Percentiles rank a stretch among this genome's conserved stretches.
phyloP scores from a whole-genome alignment of 495 filamentous ascomycete genomes.

The Melanomma pulvis-pyrius region DNA sequence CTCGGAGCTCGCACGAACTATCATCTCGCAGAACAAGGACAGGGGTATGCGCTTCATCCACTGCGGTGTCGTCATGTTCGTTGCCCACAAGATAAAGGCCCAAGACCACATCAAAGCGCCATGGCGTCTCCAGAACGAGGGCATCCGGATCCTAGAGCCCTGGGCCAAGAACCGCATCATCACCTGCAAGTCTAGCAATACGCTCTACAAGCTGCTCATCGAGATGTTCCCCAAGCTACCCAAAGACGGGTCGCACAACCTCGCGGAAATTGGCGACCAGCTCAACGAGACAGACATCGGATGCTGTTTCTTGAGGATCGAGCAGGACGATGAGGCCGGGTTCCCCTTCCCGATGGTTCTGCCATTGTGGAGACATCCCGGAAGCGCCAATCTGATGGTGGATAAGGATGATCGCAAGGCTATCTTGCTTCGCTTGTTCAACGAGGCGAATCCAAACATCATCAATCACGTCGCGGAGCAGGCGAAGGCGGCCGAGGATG shows the following conservation, averaged over 20 bases:
- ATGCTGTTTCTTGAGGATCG: slow-evolving; percentile 85
- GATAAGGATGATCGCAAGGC: slow-evolving; percentile 93
- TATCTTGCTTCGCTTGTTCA: slow-evolving; percentile 87
- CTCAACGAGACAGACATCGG: slow-evolving; percentile 81
- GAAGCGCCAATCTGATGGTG: slow-evolving; percentile 91
- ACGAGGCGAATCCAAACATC: slow-evolving; percentile 72
- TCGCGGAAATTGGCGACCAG: slow-evolving; percentile 86
- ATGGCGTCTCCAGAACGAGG: slow-evolving; percentile 95
- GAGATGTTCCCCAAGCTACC: slow-evolving; percentile 94
- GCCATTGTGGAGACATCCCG: slow-evolving; percentile 86
- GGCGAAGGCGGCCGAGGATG: slow-evolving; percentile 12
- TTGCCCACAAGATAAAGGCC: slow-evolving; percentile 90
- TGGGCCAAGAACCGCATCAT: slow-evolving; percentile 81
- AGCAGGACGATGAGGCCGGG: slow-evolving; percentile 68
- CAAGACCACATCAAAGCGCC: slow-evolving; percentile 68
- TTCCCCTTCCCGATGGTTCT: slow-evolving; percentile 81
- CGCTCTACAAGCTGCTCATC: slow-evolving; percentile 74
- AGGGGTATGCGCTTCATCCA: slow-evolving; percentile 93
- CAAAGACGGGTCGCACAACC: slow-evolving; percentile 65
- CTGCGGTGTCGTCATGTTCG: slow-evolving; percentile 96
- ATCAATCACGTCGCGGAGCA: slow-evolving; percentile 47
- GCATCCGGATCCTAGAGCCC: slow-evolving; percentile 80
- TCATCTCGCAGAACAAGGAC: slow-evolving; percentile 80
- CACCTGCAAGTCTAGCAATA: slow-evolving; percentile 70
- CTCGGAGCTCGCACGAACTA: slow-evolving; percentile 76